A percentile compares a stretch with the other conserved stretches of the same genome.
These are phyloP conservation scores for Hordeum marinum DNA, from an alignment of 176 grass and related monocot species.

Conservation along the genomic window DNA sequence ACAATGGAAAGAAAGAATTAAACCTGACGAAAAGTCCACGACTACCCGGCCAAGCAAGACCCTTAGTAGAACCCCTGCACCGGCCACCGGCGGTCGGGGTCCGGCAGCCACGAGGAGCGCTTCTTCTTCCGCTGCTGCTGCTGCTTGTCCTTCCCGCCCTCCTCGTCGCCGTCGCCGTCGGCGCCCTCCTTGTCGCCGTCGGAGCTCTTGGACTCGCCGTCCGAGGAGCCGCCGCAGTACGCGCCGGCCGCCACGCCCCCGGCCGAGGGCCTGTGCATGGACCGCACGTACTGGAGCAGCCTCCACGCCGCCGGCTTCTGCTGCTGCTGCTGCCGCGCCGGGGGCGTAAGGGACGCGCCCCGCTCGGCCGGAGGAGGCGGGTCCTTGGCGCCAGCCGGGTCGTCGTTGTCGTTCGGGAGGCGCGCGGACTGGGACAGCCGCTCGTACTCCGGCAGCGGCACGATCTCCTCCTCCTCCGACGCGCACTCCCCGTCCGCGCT, in stretches of 20 bases:
- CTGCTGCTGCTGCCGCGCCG: not conserved
- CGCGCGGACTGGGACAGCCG: constrained; percentile 55
- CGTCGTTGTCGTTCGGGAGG: constrained; percentile 17
- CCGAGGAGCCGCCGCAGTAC: constrained; percentile 16
- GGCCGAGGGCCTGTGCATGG: not conserved
- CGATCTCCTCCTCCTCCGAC: constrained; percentile 46
- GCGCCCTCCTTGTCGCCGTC: constrained; percentile 35
- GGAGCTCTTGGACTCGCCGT: constrained; percentile 42
- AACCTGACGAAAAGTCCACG: not conserved
- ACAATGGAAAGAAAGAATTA: no score
- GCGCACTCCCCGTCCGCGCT: not conserved
- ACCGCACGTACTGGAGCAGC: constrained; percentile 67
- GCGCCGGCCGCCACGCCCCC: not conserved
- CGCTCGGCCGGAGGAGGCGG: not conserved
- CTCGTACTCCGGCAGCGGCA: constrained; percentile 69
- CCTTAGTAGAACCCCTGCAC: not conserved
- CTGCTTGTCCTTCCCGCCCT: not conserved
- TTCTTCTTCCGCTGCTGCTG: not conserved
- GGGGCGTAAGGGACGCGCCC: not conserved
- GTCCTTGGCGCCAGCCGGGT: not conserved
- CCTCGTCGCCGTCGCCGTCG: not conserved
- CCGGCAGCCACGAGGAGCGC: not conserved
- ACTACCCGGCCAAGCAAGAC: not conserved
- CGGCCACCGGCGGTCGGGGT: not conserved
- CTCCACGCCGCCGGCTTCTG: constrained; percentile 58